Evolutionary conservation across 148 eudicot species (phyloP).

Genomic region (Rhododendron williamsianum): DNA sequence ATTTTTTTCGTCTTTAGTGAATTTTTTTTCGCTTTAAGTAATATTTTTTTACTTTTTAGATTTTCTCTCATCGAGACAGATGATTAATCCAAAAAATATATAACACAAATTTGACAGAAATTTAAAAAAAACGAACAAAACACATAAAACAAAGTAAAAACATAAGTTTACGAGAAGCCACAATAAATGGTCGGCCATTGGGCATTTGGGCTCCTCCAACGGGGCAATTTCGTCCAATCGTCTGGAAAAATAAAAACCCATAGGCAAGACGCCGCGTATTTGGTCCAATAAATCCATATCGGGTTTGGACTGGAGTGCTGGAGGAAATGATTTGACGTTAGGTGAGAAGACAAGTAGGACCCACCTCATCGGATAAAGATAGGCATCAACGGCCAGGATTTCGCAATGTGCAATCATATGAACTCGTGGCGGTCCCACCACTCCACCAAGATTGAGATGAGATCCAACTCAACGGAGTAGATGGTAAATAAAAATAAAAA

Average conservation of each 20-base stretch:
- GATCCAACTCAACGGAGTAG: neutral
- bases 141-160: no score
- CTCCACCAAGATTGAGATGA: conserved; percentile 19
- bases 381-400: conserved; percentile 14
- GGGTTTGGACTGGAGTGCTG: neutral
- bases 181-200: neutral
- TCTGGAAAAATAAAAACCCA: conserved; percentile 4
- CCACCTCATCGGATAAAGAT: conserved; percentile 26
- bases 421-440: conserved; percentile 16
- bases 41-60: no score
- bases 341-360: conserved; percentile 17
- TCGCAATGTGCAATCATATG: conserved; percentile 7
- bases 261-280: conserved; percentile 35
- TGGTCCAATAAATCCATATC: neutral
- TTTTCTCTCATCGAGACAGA: no score
- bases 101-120: no score
- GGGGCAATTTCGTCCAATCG: conserved; percentile 9
- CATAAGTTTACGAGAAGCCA: no score
- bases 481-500: neutral
- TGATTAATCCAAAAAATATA: no score
- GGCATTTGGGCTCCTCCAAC: no score
- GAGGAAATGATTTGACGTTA: neutral
- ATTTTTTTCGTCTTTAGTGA: no score
- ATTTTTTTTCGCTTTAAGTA: no score
- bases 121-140: no score